Evolutionary conservation across 495 filamentous ascomycete genomes (phyloP).

Genomic region (Lasiosphaeria ovina): DNA sequence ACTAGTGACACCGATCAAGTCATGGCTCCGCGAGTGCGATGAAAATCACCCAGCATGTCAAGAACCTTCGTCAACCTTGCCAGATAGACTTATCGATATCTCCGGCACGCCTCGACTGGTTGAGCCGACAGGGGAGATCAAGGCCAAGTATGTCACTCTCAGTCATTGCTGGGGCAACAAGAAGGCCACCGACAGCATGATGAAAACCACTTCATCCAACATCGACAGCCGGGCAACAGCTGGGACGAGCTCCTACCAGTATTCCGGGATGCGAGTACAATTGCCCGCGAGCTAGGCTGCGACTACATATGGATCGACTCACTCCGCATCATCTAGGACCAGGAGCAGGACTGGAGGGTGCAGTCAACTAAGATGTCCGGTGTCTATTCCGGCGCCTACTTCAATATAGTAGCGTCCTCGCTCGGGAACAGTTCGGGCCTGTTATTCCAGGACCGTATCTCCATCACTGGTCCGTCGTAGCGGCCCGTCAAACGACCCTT

Average conservation of each 20-base stretch:
- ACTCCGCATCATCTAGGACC: no score
- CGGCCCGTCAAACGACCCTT: neutral
- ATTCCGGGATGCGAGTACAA: conserved; percentile 2
- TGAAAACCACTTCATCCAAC: neutral
- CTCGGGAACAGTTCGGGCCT: conserved; percentile 2
- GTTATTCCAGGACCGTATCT: conserved; percentile 1
- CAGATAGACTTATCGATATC: conserved; percentile 2
- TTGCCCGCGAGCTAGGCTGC: neutral
- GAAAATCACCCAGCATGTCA: conserved; percentile 1
- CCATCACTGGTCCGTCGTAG: neutral
- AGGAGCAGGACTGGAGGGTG: neutral
- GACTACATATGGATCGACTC: conserved; percentile 7
- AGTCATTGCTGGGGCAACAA: conserved; percentile 9
- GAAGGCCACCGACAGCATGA: neutral
- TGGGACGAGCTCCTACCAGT: neutral
- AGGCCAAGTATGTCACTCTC: conserved; percentile 8
- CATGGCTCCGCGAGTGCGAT: conserved; percentile 10
- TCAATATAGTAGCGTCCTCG: conserved; percentile 6
- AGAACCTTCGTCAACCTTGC: neutral
- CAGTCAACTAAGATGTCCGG: conserved; percentile 6
- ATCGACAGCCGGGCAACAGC: neutral
- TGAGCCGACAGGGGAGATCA: neutral
- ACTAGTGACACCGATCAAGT: neutral
- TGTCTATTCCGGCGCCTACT: conserved; percentile 7
- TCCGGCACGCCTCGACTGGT: neutral